Evolutionary conservation across 78 protist species (phyloP), one percentile per base, ranked within the genome.

Genomic region (Chrysochromulina tobinii): DNA sequence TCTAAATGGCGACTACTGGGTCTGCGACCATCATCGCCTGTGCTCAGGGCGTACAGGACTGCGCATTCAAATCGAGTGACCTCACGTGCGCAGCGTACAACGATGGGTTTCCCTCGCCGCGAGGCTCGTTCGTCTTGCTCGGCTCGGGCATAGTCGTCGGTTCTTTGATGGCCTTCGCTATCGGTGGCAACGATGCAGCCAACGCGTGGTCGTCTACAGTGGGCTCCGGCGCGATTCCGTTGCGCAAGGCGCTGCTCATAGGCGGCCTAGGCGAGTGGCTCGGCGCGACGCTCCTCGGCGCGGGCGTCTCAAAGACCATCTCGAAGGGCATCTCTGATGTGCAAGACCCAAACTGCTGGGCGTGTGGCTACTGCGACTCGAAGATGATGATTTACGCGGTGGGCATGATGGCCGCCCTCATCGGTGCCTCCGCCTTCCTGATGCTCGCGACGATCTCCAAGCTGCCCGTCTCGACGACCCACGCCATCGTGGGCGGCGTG

Each of bases 381-480:
- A 38, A 38, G 38, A 38, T 38, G 38, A 38, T 38, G 38, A 38
- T 38, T 38, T 38, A 38, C 38, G 72, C 72, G n/a, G n/a, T 66
- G n/a, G 48, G 18, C 72, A 66, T 66, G 72, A 0, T 61, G 48
- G 0, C 55, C 23, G 73, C 9, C 27, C 18, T 69, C 77, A 15
- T 79, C 57, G 61, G 53, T 27, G 61, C 27, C 18, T 25, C 27
- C 23, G 48, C 25, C 54, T 61, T 17, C 21, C 83, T 66, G 18
- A 15, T 67, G 17, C 15, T 66, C 18, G 81, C 91, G 20, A 77
- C 91, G 25, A 5, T 7, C n/a, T 1, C 2, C 85, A 51, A 83
- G 88, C 5, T 83, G 88, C 88, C 88, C 67, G 88, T 83, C 25
- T 83, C 88, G 7, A 83, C 88, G 25, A 83, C 88, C 48, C 88